Evolutionary conservation across 163 green algal species (phyloP).

Genomic region (Chlamydomonas reinhardtii): DNA sequence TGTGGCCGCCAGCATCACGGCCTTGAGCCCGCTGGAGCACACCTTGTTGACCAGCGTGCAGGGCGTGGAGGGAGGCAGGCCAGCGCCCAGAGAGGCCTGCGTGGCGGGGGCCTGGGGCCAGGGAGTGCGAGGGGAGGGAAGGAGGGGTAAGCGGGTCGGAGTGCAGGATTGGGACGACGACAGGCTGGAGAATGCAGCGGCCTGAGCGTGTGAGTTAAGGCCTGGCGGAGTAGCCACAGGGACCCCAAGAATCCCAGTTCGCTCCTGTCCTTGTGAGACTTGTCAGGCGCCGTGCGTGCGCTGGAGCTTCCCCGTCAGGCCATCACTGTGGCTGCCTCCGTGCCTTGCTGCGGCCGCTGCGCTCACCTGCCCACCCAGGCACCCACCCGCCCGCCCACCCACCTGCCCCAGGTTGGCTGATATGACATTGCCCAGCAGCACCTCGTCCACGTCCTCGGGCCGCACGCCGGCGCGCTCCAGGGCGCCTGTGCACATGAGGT

Average conservation of each 20-base stretch:
- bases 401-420: constrained; percentile 83
- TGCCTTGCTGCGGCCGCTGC: no score
- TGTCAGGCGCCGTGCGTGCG: no score
- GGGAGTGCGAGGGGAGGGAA: neutral
- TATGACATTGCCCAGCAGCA: constrained; percentile 93
- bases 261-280: no score
- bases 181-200: no score
- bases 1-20: constrained; percentile 84
- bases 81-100: constrained; percentile 85
- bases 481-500: constrained; percentile 56
- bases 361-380: no score
- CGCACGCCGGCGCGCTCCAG: constrained; percentile 65
- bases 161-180: no score
- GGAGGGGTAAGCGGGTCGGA: neutral
- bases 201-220: no score
- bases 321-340: no score
- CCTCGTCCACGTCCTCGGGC: constrained; percentile 74
- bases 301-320: no score
- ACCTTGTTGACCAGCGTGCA: constrained; percentile 95
- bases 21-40: constrained; percentile 85
- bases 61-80: constrained; percentile 75
- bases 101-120: constrained; percentile 84
- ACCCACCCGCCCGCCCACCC: neutral
- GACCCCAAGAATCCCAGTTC: no score
- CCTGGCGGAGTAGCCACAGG: no score